phyloP scores from a whole-genome alignment of 345 rosid species.

The Turnera subulata region DNA sequence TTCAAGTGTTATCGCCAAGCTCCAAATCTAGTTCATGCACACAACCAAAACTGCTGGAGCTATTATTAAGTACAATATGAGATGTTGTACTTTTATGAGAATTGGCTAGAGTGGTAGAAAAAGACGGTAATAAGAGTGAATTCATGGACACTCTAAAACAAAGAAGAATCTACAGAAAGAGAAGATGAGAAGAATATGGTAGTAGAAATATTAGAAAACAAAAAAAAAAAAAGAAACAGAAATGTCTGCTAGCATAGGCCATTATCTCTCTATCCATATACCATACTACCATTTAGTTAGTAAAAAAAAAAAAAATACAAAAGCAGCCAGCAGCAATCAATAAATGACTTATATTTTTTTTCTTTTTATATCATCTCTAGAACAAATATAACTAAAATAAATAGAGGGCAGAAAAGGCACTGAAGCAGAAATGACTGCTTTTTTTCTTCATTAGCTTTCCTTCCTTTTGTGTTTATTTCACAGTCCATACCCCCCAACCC shows the following conservation, averaged over 20 bases:
- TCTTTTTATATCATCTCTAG: too few species aligned
- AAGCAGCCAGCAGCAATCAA: not conserved
- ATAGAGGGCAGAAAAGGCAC: slow-evolving; percentile 27
- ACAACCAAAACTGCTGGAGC: not conserved
- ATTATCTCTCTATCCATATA: slow-evolving; percentile 42
- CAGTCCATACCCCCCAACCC: slow-evolving; percentile 30
- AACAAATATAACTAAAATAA: not conserved
- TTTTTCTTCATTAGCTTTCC: slow-evolving; percentile 1
- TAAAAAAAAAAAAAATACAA: not conserved
- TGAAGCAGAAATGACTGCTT: slow-evolving; percentile 13
- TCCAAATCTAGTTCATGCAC: slow-evolving; percentile 15
- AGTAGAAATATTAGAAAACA: slow-evolving; percentile 12
- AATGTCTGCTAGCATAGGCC: slow-evolving; percentile 42
- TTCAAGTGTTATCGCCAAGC: slow-evolving; percentile 1
- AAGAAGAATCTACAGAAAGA: slow-evolving; percentile 36
- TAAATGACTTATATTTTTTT: not conserved
- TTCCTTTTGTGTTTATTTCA: slow-evolving; percentile 10
- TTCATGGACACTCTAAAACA: slow-evolving; percentile 23
- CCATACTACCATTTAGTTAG: slow-evolving; percentile 17
- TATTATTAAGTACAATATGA: slow-evolving; percentile 5
- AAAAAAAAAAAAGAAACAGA: not conserved
- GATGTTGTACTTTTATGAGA: not conserved
- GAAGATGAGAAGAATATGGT: slow-evolving; percentile 44
- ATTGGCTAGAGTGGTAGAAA: slow-evolving; percentile 4
- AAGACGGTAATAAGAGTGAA: slow-evolving; percentile 21